These are phyloP conservation scores for Pleurotus ostreatus DNA, from an alignment of 768 basidiomycete genomes.

Conservation along the genomic window DNA sequence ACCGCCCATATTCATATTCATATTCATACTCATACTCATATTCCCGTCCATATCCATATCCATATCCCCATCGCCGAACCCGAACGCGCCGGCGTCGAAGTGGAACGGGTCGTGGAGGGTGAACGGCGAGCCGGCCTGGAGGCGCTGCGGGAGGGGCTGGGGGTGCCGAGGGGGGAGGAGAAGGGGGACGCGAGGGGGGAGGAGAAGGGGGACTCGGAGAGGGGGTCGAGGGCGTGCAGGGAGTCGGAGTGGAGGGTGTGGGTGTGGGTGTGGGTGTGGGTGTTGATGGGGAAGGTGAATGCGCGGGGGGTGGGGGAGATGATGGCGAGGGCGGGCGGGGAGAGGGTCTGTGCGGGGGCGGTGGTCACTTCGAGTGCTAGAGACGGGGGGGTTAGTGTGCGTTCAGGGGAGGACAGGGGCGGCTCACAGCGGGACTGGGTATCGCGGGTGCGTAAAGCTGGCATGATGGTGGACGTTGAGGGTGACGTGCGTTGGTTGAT, in stretches of 20 bases:
- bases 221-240: too few species aligned
- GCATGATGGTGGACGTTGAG: conserved; percentile 52
- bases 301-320: conserved; percentile 70
- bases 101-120: too few species aligned
- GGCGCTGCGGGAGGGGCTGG: conserved; percentile 18
- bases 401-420: too few species aligned
- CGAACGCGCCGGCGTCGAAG: too few species aligned
- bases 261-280: too few species aligned
- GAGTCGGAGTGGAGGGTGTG: too few species aligned
- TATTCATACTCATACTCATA: too few species aligned
- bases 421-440: conserved; percentile 49
- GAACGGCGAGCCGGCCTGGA: background rate
- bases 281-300: conserved; percentile 64
- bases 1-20: too few species aligned
- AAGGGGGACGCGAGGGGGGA: conserved; percentile 41
- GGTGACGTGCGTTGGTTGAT: background rate
- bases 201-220: too few species aligned
- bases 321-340: conserved; percentile 52
- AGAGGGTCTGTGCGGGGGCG: conserved; percentile 45
- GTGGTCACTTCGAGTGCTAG: conserved; percentile 75
- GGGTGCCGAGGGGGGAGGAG: conserved; percentile 37
- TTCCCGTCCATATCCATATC: too few species aligned
- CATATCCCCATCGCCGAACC: too few species aligned
- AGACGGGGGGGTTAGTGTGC: background rate
- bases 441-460: conserved; percentile 77